Evolutionary conservation across 352 stramenopile species (phyloP), one percentile per base, ranked within the genome.

Genomic region (Thalassiosira sp.): DNA sequence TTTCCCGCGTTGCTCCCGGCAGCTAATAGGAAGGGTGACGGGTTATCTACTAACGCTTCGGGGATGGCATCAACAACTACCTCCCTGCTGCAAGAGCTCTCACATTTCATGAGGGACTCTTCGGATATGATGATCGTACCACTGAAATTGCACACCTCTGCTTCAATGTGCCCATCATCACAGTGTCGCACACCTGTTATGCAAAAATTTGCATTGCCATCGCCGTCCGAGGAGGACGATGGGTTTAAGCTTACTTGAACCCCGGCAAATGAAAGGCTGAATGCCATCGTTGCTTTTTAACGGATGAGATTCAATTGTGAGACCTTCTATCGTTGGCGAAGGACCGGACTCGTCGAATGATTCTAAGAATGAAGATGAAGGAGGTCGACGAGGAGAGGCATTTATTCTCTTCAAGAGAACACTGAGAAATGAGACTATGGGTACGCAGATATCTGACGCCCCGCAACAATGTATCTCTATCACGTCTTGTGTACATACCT

Each of bases 201-300:
- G 58, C 37, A 25, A 28, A 69, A 68, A 15, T 25, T 59, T 5
- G 31, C 46, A 35, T 35, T 16, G 20, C 25, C 27, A 16, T 49
- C 18, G 20, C 15, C 27, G 18, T n/a, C n/a, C n/a, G 56, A 57
- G 20, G 25, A 13, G 16, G 62, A 33, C 2, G 62, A 72, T 37
- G 67, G 67, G 1, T 22, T 33, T 33, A 76, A 54, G 31, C 16
- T 67, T 25, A 76, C 45, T 16, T 27, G 43, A 16, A 62, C 67
- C 8, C 67, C 67, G 25, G 45, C 67, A 24, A 76, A 56, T 10
- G 56, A 69, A n/a, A 76, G 43, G 51, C 48, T 68, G 49, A 76
- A 76, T 28, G 51, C 20, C 67, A 76, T 76, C 0, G 46, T 48
- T 48, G 40, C 11, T 48, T n/a, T n/a, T n/a, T n/a, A n/a, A n/a